Percentiles rank a stretch among this genome's conserved stretches.
Evolutionary conservation across 1,284 basidiomycete species (phyloP).

Genomic region (Exobasidium rhododendri): DNA sequence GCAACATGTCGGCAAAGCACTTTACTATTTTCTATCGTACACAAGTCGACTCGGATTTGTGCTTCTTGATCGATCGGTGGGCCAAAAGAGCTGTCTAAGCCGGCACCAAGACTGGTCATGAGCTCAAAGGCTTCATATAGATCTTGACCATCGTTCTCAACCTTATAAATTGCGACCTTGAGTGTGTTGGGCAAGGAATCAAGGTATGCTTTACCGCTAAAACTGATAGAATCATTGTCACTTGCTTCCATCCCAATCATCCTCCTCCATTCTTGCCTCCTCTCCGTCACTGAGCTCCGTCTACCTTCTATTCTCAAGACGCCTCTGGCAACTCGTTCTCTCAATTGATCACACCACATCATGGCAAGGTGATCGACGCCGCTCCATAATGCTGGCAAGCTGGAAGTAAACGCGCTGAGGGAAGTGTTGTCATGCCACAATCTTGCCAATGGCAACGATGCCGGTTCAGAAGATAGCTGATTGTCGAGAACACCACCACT

Average conservation of each 20-base stretch:
- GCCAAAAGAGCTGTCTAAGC: slow-evolving; percentile 27
- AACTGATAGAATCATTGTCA: background rate
- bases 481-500: slow-evolving; percentile 89
- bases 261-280: slow-evolving; percentile 9
- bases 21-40: background rate
- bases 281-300: background rate
- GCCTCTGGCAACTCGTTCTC: slow-evolving; percentile 71
- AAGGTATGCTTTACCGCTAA: background rate
- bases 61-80: slow-evolving; percentile 1
- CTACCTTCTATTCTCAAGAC: slow-evolving; percentile 27
- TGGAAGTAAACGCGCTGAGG: slow-evolving; percentile 67
- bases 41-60: background rate
- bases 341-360: slow-evolving; percentile 98
- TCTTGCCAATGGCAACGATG: slow-evolving; percentile 63
- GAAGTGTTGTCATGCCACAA: slow-evolving; percentile 53
- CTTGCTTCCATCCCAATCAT: slow-evolving; percentile 6
- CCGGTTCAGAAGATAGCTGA: slow-evolving; percentile 88
- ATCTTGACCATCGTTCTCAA: background rate
- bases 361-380: slow-evolving; percentile 93
- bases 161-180: background rate
- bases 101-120: slow-evolving; percentile 41
- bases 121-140: slow-evolving; percentile 25
- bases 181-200: background rate
- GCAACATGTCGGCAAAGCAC: slow-evolving; percentile 17
- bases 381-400: slow-evolving; percentile 85